Evolutionary conservation across 352 stramenopile genomes (phyloP).

Genomic region (Thraustotheca clavata): DNA sequence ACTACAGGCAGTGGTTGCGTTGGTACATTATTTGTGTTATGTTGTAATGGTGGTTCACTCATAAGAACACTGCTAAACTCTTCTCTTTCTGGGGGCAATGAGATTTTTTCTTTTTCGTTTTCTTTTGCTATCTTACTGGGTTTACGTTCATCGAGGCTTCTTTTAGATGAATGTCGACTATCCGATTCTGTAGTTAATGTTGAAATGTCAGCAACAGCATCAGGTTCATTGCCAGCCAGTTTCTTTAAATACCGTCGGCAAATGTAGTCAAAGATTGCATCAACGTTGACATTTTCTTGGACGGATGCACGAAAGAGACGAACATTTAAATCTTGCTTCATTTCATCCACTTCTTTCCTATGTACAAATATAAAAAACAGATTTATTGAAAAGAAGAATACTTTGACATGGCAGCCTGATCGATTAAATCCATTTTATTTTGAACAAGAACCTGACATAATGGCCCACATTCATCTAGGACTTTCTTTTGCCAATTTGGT

Average conservation of each 20-base stretch:
- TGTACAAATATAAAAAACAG: neutral
- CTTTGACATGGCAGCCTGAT: slow-evolving; percentile 42
- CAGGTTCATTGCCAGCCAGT: slow-evolving; percentile 26
- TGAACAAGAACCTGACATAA: slow-evolving; percentile 64
- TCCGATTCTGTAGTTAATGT: slow-evolving; percentile 29
- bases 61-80: slow-evolving; percentile 1
- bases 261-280: slow-evolving; percentile 58
- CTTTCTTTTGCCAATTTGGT: slow-evolving; percentile 60
- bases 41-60: neutral
- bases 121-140: slow-evolving; percentile 7
- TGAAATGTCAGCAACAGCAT: slow-evolving; percentile 45
- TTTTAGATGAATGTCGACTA: slow-evolving; percentile 19
- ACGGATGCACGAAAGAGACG: slow-evolving; percentile 52
- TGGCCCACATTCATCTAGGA: slow-evolving; percentile 52
- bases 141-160: slow-evolving; percentile 22
- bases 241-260: slow-evolving; percentile 43
- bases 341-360: slow-evolving; percentile 48
- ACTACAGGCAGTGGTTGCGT: neutral
- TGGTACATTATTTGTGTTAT: neutral
- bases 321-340: slow-evolving; percentile 48
- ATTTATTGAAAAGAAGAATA: neutral
- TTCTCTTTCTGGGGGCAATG: neutral
- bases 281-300: slow-evolving; percentile 66
- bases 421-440: slow-evolving; percentile 65
- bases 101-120: slow-evolving; percentile 1